These are phyloP conservation scores for Ceratopteris richardii DNA, from an alignment of 75 land plant genomes.

Conservation along the genomic window DNA sequence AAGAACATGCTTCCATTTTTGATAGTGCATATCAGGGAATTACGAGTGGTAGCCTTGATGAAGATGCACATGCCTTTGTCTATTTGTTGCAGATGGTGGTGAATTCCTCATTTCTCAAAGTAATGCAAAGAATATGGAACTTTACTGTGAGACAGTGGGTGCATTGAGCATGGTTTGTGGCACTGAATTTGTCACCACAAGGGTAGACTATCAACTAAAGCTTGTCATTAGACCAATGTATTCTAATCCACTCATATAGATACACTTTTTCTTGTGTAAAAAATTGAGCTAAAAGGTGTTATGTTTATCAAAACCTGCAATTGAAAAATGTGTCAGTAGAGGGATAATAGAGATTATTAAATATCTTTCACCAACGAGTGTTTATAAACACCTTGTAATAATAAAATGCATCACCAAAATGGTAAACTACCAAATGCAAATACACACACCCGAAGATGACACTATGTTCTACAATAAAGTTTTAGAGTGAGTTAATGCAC, in stretches of 20 bases:
- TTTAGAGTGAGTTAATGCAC: no score
- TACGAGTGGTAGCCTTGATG: constrained; percentile 95
- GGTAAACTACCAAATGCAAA: no score
- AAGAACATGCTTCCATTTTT: constrained; percentile 86
- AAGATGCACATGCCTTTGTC: constrained; percentile 88
- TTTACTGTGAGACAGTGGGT: constrained; percentile 98
- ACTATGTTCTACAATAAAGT: no score
- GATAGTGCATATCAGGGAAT: constrained; percentile 99
- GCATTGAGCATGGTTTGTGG: constrained; percentile 87
- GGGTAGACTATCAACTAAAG: constrained; percentile 95
- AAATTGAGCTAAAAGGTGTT: no score
- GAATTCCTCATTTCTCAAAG: constrained; percentile 90
- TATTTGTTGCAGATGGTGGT: constrained; percentile 96
- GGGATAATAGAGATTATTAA: no score
- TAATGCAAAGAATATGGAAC: constrained; percentile 97
- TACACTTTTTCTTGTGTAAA: no score
- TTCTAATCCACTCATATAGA: constrained; percentile 86
- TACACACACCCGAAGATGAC: no score
- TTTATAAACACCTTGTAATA: no score
- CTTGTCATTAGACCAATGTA: constrained; percentile 97
- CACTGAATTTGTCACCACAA: constrained; percentile 55
- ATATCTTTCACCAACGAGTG: no score
- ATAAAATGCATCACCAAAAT: no score
- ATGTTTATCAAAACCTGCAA: no score
- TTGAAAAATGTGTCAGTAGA: no score